Evolutionary conservation across 345 rosid genomes (phyloP).

Genomic region (Gossypium rotundifolium): DNA sequence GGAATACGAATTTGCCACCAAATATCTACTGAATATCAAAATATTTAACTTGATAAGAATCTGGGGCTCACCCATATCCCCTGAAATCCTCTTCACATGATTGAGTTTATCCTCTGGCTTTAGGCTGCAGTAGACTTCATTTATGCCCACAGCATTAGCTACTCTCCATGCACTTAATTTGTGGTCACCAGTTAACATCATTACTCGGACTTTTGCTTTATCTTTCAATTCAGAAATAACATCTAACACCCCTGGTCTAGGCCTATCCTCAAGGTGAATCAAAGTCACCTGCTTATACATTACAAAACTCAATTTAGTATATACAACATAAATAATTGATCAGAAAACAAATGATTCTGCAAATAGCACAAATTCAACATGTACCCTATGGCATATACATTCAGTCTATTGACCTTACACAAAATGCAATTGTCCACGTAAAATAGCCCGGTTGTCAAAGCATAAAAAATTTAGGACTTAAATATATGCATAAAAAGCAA

Average conservation of each 20-base stretch:
- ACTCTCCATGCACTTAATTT: conserved; percentile 93
- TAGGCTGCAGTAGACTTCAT: conserved; percentile 70
- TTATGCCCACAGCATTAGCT: conserved; percentile 80
- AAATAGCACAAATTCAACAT: neutral
- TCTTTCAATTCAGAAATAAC: conserved; percentile 57
- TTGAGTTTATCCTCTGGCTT: conserved; percentile 93
- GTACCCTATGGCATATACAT: neutral
- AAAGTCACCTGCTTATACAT: conserved; percentile 55
- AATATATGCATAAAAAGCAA: neutral
- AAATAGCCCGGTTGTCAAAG: neutral
- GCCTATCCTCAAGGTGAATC: conserved; percentile 96
- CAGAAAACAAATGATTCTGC: neutral
- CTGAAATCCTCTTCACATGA: conserved; percentile 63
- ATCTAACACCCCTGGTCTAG: conserved; percentile 73
- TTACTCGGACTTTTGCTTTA: conserved; percentile 58
- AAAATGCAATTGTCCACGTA: neutral
- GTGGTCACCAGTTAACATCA: conserved; percentile 97
- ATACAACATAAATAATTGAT: neutral
- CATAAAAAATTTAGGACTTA: neutral
- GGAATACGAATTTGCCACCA: neutral
- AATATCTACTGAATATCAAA: neutral
- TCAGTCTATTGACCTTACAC: neutral
- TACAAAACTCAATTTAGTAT: neutral
- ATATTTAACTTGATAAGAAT: conserved; percentile 3
- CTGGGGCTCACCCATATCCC: conserved; percentile 59